A percentile compares a stretch with the other conserved stretches of the same genome.
These are phyloP conservation scores for Hypseocharis bilobata DNA, from an alignment of 441 rosid genomes.

Conservation along the genomic window DNA sequence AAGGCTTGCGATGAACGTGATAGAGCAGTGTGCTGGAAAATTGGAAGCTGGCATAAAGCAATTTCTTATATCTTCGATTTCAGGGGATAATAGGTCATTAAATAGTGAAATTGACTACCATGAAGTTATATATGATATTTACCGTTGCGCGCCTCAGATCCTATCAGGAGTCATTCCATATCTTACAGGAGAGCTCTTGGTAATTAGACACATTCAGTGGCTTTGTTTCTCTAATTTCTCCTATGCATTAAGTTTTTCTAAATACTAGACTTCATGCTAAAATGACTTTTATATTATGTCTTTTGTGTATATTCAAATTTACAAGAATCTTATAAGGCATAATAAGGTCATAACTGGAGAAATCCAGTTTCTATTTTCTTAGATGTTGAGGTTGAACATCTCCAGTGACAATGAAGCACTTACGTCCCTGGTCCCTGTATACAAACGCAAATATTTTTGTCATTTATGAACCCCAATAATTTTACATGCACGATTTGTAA, in stretches of 20 bases:
- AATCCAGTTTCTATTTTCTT: background rate
- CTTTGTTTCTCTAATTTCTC: constrained; percentile 6
- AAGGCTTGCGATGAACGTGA: constrained; percentile 85
- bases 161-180: constrained; percentile 79
- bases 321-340: background rate
- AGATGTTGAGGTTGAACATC: background rate
- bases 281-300: background rate
- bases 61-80: constrained; percentile 78
- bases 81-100: constrained; percentile 58
- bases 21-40: constrained; percentile 75
- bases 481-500: background rate
- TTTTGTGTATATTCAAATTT: background rate
- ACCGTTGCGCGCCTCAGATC: constrained; percentile 78
- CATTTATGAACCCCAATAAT: background rate
- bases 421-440: constrained; percentile 1
- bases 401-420: background rate
- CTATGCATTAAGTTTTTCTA: background rate
- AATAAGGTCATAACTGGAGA: background rate
- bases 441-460: background rate
- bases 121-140: constrained; percentile 80
- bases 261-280: background rate
- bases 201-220: constrained; percentile 29
- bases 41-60: constrained; percentile 87
- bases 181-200: constrained; percentile 98
- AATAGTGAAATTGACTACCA: constrained; percentile 70